These are phyloP conservation scores for Cupressus sempervirens DNA, from an alignment of 75 land plant species.

Conservation along the genomic window DNA sequence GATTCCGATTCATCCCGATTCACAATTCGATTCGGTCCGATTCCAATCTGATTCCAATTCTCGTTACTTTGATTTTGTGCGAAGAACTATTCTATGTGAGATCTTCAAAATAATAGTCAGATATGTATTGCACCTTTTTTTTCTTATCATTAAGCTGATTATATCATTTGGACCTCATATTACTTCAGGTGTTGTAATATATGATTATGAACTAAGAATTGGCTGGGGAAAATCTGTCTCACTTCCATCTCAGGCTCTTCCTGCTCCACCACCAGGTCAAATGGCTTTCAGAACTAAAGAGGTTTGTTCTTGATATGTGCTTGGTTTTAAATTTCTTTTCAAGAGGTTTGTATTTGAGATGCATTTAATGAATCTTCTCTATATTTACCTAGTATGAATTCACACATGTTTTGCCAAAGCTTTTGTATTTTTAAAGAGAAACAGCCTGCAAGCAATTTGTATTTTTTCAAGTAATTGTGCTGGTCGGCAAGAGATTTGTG, in stretches of 20 bases:
- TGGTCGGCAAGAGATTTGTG: neutral
- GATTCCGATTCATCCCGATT: too few species aligned
- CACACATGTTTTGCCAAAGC: neutral
- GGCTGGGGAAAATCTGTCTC: conserved; percentile 60
- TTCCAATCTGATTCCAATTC: too few species aligned
- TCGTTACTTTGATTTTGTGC: too few species aligned
- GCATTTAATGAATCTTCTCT: neutral
- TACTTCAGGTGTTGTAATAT: conserved; percentile 35
- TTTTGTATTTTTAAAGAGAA: neutral
- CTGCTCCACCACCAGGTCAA: conserved; percentile 60
- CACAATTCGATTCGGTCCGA: too few species aligned
- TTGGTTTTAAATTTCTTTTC: neutral
- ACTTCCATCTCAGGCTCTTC: conserved; percentile 56
- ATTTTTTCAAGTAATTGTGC: too few species aligned
- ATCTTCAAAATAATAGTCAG: neutral
- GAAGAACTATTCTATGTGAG: neutral
- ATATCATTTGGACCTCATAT: conserved; percentile 3
- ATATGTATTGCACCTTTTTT: neutral
- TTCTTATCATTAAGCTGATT: neutral
- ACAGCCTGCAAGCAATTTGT: neutral
- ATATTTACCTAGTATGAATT: neutral
- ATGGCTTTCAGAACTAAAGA: conserved; percentile 56
- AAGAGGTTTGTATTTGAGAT: neutral
- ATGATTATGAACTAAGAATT: conserved; percentile 51
- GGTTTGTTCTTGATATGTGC: conserved; percentile 15